Evolutionary conservation across 345 rosid genomes (phyloP), one percentile per base, ranked within the genome.

Genomic region (Linum usitatissimum): DNA sequence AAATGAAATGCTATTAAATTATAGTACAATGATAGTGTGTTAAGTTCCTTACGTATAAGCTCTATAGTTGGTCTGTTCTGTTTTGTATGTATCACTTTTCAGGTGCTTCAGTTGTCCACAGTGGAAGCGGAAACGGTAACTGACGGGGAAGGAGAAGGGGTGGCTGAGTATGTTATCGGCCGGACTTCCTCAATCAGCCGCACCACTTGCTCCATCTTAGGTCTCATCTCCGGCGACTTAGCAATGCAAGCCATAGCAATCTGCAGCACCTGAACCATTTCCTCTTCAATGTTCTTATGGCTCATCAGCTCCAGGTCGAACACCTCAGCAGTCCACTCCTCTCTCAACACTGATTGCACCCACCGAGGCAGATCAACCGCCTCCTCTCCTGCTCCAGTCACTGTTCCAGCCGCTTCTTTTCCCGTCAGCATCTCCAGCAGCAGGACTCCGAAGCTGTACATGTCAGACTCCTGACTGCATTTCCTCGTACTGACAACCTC

Each of bases 311-410:
- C 23, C 18, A 18, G 18, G 20, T 55, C 58, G 20, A 55, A 55
- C 28, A 55, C 58, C 58, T 55, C 58, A 8, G 58, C 58, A 7
- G 58, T 55, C 58, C 58, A 55, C 20, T 55, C 58, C 58, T 55
- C 58, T 7, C 21, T 13, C 23, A 55, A 13, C 58, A 45, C 51
- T 1, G 51, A 45, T 15, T 55, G 58, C 23, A 55, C 58, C 58
- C 58, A 55, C 13, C 58, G 6, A 0, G 58, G 58, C 1, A 55
- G 58, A 55, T 55, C 58, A 21, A 55, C 23, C 21, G 58, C 58
- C 58, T 55, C 58, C 58, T 55, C 10, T 10, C 21, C 58, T n/a
- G 58, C 3, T 18, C 23, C 18, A 1, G 18, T 1, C 58, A 10
- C 58, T 7, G 58, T 9, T 55, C 15, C 51, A 2, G 51, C 51